A percentile compares a stretch with the other conserved stretches of the same genome.
Evolutionary conservation across 192 early-diverging fungal genomes (phyloP).

Genomic region (Backusella macrospora): DNA sequence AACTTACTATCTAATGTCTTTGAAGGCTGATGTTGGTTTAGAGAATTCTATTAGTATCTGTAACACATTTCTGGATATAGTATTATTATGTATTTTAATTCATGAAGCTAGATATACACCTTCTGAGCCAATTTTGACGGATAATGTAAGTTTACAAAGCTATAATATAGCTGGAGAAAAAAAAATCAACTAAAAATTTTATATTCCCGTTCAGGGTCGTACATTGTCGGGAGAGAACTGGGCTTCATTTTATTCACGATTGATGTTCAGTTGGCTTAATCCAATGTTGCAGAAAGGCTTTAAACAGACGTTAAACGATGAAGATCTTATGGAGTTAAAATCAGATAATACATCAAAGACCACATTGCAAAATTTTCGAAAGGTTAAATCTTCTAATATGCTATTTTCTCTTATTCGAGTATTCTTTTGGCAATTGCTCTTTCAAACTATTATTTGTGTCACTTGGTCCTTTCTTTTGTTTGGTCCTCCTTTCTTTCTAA

Average conservation of each 20-base stretch:
- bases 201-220: conserved; percentile 25
- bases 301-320: conserved; percentile 44
- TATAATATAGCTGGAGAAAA: background rate
- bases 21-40: background rate
- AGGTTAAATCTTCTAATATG: conserved; percentile 9
- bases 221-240: conserved; percentile 32
- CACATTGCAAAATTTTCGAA: conserved; percentile 20
- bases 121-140: conserved; percentile 13
- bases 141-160: conserved; percentile 25
- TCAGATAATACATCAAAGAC: conserved; percentile 47
- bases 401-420: background rate
- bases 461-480: conserved; percentile 41
- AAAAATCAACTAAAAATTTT: no score
- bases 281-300: conserved; percentile 52
- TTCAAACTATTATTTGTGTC: conserved; percentile 37
- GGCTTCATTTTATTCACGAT: conserved; percentile 36
- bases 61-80: background rate
- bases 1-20: background rate
- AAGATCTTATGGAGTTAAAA: conserved; percentile 56
- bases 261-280: conserved; percentile 57
- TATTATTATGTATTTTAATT: conserved; percentile 24
- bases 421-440: conserved; percentile 44
- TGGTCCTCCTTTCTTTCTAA: conserved; percentile 60
- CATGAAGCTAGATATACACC: conserved; percentile 33
- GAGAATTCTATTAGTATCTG: background rate